Evolutionary conservation across 768 basidiomycete genomes (phyloP), one percentile per base, ranked within the genome.

Genomic region (Scleroderma citrinum): DNA sequence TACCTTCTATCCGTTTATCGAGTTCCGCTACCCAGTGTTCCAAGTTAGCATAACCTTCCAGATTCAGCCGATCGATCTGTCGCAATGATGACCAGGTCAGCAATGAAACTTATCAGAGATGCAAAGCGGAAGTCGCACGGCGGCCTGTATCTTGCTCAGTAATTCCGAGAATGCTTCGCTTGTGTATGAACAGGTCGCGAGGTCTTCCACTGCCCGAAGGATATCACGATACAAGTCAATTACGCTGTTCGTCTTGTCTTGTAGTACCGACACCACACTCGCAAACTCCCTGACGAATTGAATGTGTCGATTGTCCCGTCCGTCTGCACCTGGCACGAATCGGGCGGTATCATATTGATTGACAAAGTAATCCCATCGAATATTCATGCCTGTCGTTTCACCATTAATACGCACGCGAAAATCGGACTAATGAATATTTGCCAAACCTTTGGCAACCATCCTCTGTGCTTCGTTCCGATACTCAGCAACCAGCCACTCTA

Each of bases 311-410:
- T 85, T 92, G 61, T 96, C 93, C 35, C 69, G 75, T 12, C 81
- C 85, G 57, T 92, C 90, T n/a, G 82, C 73, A 41, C 77, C 74
- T 0, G 85, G 73, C 7, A 87, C 77, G 62, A 84, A 90, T 50
- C 91, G 76, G 14, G 82, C 76, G 4, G 85, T 80, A 56, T 95
- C 93, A 62, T 92, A 98, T 47, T 93, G 88, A 61, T 89, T 95
- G 58, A 97, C 87, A 59, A 97, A 93, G 68, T 92, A 80, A 64
- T 98, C 96, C 96, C 96, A 99, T 21, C 89, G 85, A 49, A 95
- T 89, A 59, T 79, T 81, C 87, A 99, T 95, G 23, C 95, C 94
- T 95, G 40, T 14, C 44, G 17, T 23, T 4, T 17, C 40, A 13
- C 26, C n/a, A 10, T 36, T 44, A 44, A 35, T 39, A 23, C 26